These are phyloP conservation scores for Xylariaceae sp. DNA, from an alignment of 2,329 filamentous ascomycete genomes.

Conservation along the genomic window DNA sequence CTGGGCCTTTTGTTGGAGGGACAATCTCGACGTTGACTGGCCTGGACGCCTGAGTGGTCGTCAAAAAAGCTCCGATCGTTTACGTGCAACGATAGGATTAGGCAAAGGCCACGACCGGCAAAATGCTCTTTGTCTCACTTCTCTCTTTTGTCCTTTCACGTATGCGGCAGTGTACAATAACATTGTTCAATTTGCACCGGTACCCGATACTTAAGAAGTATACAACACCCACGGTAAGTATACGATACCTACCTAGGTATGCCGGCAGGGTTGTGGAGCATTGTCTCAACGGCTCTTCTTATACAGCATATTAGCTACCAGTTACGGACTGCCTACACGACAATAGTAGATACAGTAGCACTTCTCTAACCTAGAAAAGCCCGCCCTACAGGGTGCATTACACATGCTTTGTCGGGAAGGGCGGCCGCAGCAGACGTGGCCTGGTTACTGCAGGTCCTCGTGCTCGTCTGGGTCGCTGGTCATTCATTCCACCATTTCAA, in stretches of 20 bases:
- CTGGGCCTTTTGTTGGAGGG: constrained; percentile 29
- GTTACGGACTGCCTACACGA: not conserved
- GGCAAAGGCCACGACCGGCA: constrained; percentile 30
- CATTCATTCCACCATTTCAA: constrained; percentile 17
- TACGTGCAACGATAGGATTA: constrained; percentile 30
- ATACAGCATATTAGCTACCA: not conserved
- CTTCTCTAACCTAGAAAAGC: constrained; percentile 16
- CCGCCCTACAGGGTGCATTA: constrained; percentile 31
- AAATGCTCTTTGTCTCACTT: constrained; percentile 26
- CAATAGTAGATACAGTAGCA: constrained; percentile 4
- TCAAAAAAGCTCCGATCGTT: constrained; percentile 32
- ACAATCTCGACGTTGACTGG: constrained; percentile 26
- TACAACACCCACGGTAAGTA: not conserved
- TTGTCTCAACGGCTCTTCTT: constrained; percentile 24
- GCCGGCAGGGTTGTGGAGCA: constrained; percentile 13
- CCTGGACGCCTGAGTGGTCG: constrained; percentile 23
- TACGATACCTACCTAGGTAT: no score
- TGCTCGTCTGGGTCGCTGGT: constrained; percentile 16
- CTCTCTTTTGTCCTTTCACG: not conserved
- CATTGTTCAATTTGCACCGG: not conserved
- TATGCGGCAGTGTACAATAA: not conserved
- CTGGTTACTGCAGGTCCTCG: constrained; percentile 33
- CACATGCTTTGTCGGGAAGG: constrained; percentile 33
- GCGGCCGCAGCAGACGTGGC: constrained; percentile 33
- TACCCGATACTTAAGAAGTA: not conserved